Conservation (phyloP, 2,329 filamentous ascomycete species). For the Penicillium sp. region DNA sequence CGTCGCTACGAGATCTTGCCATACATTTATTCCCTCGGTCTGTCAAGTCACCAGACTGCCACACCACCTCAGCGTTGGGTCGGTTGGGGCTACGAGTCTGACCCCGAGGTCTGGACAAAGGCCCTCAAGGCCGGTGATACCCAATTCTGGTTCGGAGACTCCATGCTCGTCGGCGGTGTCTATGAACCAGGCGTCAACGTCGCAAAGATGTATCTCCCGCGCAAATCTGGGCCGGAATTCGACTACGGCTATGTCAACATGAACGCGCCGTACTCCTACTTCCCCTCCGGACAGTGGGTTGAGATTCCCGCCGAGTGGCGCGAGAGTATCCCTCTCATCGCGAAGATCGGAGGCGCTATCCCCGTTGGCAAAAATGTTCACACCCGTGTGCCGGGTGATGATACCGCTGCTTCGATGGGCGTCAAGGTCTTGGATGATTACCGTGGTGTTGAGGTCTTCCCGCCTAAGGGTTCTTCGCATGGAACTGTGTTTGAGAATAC, state of each 20-base stretch:
- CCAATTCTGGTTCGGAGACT: conserved; percentile 72
- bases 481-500: conserved; percentile 41
- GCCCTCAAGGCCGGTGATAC: conserved; percentile 63
- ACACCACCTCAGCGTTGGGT: conserved; percentile 69
- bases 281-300: conserved; percentile 56
- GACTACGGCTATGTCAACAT: conserved; percentile 64
- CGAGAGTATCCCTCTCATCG: conserved; percentile 56
- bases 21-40: conserved; percentile 66
- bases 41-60: conserved; percentile 63
- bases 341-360: conserved; percentile 55
- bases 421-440: conserved; percentile 53
- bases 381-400: conserved; percentile 54
- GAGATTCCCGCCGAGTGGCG: conserved; percentile 54
- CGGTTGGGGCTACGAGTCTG: conserved; percentile 70
- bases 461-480: conserved; percentile 45
- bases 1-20: conserved; percentile 71
- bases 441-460: conserved; percentile 59
- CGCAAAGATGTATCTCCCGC: conserved; percentile 64
- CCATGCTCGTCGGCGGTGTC: conserved; percentile 65
- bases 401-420: conserved; percentile 44
- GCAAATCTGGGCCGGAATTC: conserved; percentile 38
- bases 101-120: conserved; percentile 65
- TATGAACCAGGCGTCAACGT: conserved; percentile 59
- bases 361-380: conserved; percentile 54
- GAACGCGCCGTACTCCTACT: conserved; percentile 60